Base-by-base conservation (phyloP, 2,329 filamentous ascomycete species). In the Trichophyton verrucosum region DNA sequence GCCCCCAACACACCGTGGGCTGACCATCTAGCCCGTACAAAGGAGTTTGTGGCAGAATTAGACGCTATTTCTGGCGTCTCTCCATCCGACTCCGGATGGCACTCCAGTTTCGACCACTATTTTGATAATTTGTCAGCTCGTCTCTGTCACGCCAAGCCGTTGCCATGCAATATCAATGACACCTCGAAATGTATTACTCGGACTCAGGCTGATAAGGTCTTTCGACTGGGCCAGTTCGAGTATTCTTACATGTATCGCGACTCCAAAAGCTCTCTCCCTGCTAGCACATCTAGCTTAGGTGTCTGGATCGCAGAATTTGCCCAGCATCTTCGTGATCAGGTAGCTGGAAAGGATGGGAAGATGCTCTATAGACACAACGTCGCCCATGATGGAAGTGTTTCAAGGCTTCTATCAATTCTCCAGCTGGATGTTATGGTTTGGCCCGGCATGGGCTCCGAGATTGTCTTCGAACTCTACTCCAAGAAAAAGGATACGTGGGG, bases 111-210 rank as follows among this genome's bases (percentile, higher is more conserved):
- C 67, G 89, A 94, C 69, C 89, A 91, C 72, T 94, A 94, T 75
- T 94, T 86, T 67, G 89, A 94, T 71, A 94, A 91, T 68, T 80
- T 94, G 1, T 90, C 87, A 0, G 86, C 88, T 0, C 81, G 88
- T 0, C 86, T 90, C 69, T 94, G 89, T 71, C 88, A 94, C 69
- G 76, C 73, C 17, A 88, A 87, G 67, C 82, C 87, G 0, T 76
- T 91, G 0, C 89, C 88, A 0, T 92, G 88, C 74, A 82, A 81
- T 64, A 71, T 80, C 5, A 72, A 78, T 17, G 64, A 66, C 55
- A 74, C 72, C 0, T 65, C 74, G 0, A 73, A 75, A 0, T 92
- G 89, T 68, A 75, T 91, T 46, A 81, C 81, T 2, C 83, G 84
- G 66, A 71, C 74, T 0, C 75, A 85, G 49, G 85, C 87, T 1